Evolutionary conservation across 1,284 basidiomycete genomes (phyloP), one percentile per base, ranked within the genome.

Genomic region (Ceratobasidium sp.): DNA sequence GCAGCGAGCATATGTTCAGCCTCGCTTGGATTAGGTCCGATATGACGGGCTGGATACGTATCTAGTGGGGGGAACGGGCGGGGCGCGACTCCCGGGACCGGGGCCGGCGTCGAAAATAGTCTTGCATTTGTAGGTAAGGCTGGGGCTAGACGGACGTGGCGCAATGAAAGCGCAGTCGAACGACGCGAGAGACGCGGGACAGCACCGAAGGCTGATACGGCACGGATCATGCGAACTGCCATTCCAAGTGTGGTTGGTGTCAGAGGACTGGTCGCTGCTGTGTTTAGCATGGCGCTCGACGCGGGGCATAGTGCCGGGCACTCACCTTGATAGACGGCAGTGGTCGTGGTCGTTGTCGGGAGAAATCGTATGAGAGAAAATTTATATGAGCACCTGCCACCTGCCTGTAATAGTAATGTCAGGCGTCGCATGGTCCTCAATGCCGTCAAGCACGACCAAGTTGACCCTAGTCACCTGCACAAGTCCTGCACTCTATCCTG

Each of bases 1-100:
- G 85, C 83, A 12, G 85, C 81, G 76, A 97, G 90, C 96, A 97
- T 97, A 45, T 85, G 83, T 3, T 87, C 81, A 50, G 89, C 86
- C 80, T 96, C 93, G 41, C 82, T 80, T 73, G 89, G 87, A 78
- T 95, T 89, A 28, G 95, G 96, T 5, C 96, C 96, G 76, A 97
- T 89, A 80, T 98, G 96, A 53, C 96, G 88, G 77, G 93, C 89
- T 43, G 89, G 81, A 82, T 97, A 97, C 32, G 89, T 92, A 83
- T 98, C 96, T 74, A 97, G 84, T 1, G 94, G 88, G 12, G 89
- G 85, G 80, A 96, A 93, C 73, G 84, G 55, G 45, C 59, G 34
- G 18, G 61, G 21, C 43, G 46, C 30, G n/a, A 39, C 59, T 28
- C 72, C 71, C 26, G 59, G 50, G 3, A 34, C 46, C n/a, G 48